Conservation (phyloP, 495 filamentous ascomycete species). For the Talaromyces proteolyticus region DNA sequence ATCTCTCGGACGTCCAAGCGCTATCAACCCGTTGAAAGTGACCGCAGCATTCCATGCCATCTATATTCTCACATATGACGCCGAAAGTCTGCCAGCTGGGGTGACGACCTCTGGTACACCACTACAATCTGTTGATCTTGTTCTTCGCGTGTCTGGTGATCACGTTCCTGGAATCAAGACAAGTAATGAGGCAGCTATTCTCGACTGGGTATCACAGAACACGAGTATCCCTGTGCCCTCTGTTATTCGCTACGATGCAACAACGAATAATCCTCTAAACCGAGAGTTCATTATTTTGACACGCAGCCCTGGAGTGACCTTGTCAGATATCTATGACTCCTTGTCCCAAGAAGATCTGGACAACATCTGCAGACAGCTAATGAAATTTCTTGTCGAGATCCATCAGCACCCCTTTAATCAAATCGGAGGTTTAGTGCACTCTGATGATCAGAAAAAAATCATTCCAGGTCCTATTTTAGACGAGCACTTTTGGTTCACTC, state of each 20-base stretch:
- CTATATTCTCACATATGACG: background rate
- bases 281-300: conserved; percentile 27
- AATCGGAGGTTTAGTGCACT: conserved; percentile 14
- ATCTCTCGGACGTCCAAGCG: background rate
- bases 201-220: conserved; percentile 21
- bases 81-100: background rate
- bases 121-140: conserved; percentile 9
- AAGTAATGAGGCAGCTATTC: conserved; percentile 24
- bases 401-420: conserved; percentile 16
- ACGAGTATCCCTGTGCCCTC: conserved; percentile 21
- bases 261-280: conserved; percentile 17
- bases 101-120: background rate
- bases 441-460: conserved; percentile 1
- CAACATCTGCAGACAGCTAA: conserved; percentile 19
- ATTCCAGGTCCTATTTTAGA: conserved; percentile 15
- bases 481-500: conserved; percentile 23
- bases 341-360: conserved; percentile 10
- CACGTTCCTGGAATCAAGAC: conserved; percentile 30
- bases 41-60: conserved; percentile 2
- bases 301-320: conserved; percentile 14
- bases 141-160: conserved; percentile 26
- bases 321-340: conserved; percentile 18
- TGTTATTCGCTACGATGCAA: conserved; percentile 19
- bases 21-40: background rate
- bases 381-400: conserved; percentile 20